These are phyloP conservation scores for Dothistroma septosporum DNA, from an alignment of 2,329 filamentous ascomycete species.

Conservation along the genomic window DNA sequence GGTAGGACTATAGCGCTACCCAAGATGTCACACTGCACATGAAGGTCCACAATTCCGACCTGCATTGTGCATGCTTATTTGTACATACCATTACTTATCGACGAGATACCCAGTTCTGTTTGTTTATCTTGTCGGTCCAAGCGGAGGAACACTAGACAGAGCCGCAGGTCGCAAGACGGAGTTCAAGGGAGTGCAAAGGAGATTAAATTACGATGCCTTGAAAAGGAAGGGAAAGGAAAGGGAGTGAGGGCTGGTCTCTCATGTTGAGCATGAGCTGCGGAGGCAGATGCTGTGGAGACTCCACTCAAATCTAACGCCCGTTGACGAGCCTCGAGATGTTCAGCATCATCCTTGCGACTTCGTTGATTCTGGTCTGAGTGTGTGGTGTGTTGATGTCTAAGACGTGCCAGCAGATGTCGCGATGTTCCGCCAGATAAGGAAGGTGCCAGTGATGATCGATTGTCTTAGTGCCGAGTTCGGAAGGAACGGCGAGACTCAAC, in stretches of 20 bases:
- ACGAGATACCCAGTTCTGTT: conserved; percentile 1
- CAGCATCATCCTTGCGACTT: not conserved
- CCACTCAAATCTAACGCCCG: not conserved
- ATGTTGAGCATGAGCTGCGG: not conserved
- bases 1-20: not conserved
- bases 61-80: not conserved
- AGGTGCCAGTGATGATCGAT: not conserved
- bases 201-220: not conserved
- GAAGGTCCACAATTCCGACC: not conserved
- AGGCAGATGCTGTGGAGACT: not conserved
- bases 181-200: not conserved
- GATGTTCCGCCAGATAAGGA: not conserved
- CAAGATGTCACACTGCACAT: not conserved
- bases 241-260: not conserved
- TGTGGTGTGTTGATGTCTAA: not conserved
- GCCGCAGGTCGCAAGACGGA: not conserved
- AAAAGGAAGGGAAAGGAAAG: not conserved
- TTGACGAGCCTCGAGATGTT: not conserved
- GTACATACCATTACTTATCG: not conserved
- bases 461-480: not conserved
- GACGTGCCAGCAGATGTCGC: not conserved
- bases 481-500: not conserved
- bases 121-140: not conserved
- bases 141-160: not conserved
- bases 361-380: not conserved